These are phyloP conservation scores for Claviceps monticola DNA, from an alignment of 2,329 filamentous ascomycete species.

Conservation along the genomic window DNA sequence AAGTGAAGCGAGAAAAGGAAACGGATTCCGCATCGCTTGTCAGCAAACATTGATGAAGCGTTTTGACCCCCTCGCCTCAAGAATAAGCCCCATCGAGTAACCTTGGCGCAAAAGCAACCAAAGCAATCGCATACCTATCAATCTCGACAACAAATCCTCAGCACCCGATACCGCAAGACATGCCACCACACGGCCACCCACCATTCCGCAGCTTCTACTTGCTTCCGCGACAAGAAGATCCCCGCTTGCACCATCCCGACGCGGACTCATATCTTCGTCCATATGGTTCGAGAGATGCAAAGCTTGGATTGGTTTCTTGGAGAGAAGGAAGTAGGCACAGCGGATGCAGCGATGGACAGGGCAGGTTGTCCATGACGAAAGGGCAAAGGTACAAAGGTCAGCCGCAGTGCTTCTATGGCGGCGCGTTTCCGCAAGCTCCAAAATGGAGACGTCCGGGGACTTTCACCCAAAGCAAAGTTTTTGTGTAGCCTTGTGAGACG, in stretches of 20 bases:
- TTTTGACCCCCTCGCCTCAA: slow-evolving; percentile 79
- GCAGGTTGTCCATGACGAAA: slow-evolving; percentile 22
- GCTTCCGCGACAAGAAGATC: slow-evolving; percentile 4
- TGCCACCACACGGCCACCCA: slow-evolving; percentile 35
- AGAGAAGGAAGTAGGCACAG: slow-evolving; percentile 3
- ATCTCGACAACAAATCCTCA: slow-evolving; percentile 73
- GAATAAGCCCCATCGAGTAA: slow-evolving; percentile 99
- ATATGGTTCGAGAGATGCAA: slow-evolving; percentile 31
- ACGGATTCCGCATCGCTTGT: slow-evolving; percentile 9
- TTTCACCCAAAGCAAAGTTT: slow-evolving; percentile 91
- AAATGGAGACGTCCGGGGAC: slow-evolving; percentile 79
- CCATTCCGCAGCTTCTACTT: slow-evolving; percentile 20
- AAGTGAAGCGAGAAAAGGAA: slow-evolving; percentile 9
- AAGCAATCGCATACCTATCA: slow-evolving; percentile 98
- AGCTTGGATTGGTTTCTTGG: neutral
- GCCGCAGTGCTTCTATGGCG: slow-evolving; percentile 99
- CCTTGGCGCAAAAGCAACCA: slow-evolving; percentile 31
- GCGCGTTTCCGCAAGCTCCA: slow-evolving; percentile 79
- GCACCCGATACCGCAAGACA: slow-evolving; percentile 30
- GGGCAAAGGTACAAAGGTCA: slow-evolving; percentile 53
- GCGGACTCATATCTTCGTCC: slow-evolving; percentile 87
- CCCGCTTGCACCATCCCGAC: slow-evolving; percentile 13
- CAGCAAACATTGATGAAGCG: slow-evolving; percentile 7
- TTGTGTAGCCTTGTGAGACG: slow-evolving; percentile 20
- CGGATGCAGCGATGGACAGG: slow-evolving; percentile 33